phyloP scores from a whole-genome alignment of 768 basidiomycete species.

The Clavulina sp. region DNA sequence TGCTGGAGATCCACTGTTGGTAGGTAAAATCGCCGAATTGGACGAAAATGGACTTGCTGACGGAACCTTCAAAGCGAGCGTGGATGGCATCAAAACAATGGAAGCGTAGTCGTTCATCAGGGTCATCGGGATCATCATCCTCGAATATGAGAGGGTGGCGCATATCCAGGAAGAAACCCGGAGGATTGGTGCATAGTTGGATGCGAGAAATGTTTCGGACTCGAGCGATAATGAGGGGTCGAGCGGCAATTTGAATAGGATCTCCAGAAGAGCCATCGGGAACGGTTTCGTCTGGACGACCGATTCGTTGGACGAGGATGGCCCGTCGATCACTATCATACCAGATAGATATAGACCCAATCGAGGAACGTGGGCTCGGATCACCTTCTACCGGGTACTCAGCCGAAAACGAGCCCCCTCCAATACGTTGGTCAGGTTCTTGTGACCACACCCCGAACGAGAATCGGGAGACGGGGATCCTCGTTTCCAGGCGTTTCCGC shows the following conservation, averaged over 20 bases:
- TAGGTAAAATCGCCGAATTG: background rate
- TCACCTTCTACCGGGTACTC: background rate
- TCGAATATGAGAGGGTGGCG: background rate
- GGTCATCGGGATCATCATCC: background rate
- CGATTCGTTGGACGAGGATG: background rate
- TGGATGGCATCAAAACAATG: background rate
- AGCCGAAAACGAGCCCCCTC: too few relatives aligned
- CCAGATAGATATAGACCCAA: background rate
- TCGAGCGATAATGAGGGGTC: background rate
- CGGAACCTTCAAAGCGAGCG: background rate
- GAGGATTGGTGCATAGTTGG: background rate
- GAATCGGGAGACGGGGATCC: background rate
- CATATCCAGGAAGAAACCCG: background rate
- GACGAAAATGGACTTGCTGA: background rate
- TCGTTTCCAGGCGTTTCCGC: background rate
- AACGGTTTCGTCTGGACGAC: too few relatives aligned
- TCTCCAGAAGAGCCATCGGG: background rate
- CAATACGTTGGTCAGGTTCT: background rate
- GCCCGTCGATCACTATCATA: background rate
- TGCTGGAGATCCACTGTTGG: background rate
- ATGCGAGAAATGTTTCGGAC: background rate
- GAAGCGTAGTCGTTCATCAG: background rate
- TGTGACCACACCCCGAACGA: background rate
- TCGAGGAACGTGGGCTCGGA: background rate
- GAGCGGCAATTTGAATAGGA: background rate